Percentiles rank a stretch among this genome's conserved stretches.
Conservation (phyloP, 2,329 filamentous ascomycete genomes). For the Aaosphaeria arxii region DNA sequence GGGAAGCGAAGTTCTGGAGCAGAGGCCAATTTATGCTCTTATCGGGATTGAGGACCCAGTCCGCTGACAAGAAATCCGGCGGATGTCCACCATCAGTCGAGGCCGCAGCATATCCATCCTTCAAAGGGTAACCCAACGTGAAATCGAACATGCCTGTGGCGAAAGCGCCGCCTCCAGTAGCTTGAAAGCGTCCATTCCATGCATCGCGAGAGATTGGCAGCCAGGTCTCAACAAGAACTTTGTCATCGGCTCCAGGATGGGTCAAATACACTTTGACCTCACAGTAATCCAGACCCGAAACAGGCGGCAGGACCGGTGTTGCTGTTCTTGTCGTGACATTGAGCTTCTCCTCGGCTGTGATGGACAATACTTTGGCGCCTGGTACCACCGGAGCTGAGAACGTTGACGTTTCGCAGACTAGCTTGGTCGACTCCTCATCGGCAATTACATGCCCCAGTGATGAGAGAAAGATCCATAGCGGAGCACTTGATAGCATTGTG, state of each 20-base stretch:
- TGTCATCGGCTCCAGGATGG: conserved; percentile 18
- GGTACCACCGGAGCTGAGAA: neutral
- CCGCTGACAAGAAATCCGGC: conserved; percentile 7
- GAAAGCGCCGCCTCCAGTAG: conserved; percentile 28
- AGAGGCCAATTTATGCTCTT: conserved; percentile 23
- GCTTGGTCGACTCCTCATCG: too few species aligned
- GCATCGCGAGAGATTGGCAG: conserved; percentile 19
- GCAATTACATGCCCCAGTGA: too few species aligned
- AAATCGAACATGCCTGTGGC: conserved; percentile 20
- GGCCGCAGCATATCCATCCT: conserved; percentile 27
- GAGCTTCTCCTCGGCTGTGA: neutral
- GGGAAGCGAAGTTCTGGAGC: conserved; percentile 37
- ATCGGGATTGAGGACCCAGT: conserved; percentile 21
- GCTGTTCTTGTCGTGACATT: neutral
- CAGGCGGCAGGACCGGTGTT: neutral
- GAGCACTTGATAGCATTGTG: too few species aligned
- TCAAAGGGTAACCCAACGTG: conserved; percentile 21
- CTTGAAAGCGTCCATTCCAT: conserved; percentile 34
- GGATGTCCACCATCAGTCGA: conserved; percentile 32
- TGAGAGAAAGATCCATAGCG: too few species aligned
- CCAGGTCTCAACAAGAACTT: conserved; percentile 25
- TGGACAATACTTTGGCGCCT: neutral
- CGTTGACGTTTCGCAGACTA: neutral
- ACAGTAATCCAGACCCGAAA: conserved; percentile 6
- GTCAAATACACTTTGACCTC: conserved; percentile 10